These are phyloP conservation scores for Cladosporium phlei DNA, from an alignment of 2,329 filamentous ascomycete species.

Conservation along the genomic window DNA sequence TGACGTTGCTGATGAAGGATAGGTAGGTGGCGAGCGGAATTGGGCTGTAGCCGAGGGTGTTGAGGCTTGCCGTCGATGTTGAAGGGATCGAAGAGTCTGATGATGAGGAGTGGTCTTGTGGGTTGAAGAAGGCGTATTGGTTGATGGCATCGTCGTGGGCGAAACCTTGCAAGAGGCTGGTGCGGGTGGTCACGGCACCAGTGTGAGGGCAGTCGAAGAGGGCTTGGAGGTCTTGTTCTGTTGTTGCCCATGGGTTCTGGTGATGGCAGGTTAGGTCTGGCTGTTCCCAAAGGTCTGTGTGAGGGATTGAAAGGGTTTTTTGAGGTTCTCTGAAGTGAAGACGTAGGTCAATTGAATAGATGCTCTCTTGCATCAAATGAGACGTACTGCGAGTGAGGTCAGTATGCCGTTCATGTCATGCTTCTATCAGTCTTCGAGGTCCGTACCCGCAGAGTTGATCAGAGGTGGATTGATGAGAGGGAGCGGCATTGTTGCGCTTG, in stretches of 20 bases:
- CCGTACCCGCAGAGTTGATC: slow-evolving; percentile 63
- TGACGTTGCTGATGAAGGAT: slow-evolving; percentile 40
- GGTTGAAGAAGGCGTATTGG: slow-evolving; percentile 62
- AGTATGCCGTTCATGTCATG: too few relatives aligned
- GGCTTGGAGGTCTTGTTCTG: slow-evolving; percentile 53
- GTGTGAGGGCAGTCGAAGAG: slow-evolving; percentile 60
- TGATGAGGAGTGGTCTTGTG: slow-evolving; percentile 31
- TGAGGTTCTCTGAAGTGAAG: too few relatives aligned
- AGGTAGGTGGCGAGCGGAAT: slow-evolving; percentile 57
- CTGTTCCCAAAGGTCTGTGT: too few relatives aligned
- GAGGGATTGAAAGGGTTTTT: too few relatives aligned
- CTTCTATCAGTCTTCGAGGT: slow-evolving; percentile 56
- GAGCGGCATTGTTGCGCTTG: too few relatives aligned
- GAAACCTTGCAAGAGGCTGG: slow-evolving; percentile 62
- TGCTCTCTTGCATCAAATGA: too few relatives aligned
- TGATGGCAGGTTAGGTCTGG: too few relatives aligned
- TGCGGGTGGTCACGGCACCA: slow-evolving; percentile 71
- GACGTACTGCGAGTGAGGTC: too few relatives aligned
- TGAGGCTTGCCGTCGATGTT: slow-evolving; percentile 42
- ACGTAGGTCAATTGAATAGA: too few relatives aligned
- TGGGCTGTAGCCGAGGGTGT: slow-evolving; percentile 72
- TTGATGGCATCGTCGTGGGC: slow-evolving; percentile 56
- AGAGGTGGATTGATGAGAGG: slow-evolving; percentile 60
- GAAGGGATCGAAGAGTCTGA: slow-evolving; percentile 8
- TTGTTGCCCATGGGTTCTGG: slow-evolving; percentile 74